Evolutionary conservation across 2,329 filamentous ascomycete genomes (phyloP).

Genomic region (Exophiala lecanii-corni): DNA sequence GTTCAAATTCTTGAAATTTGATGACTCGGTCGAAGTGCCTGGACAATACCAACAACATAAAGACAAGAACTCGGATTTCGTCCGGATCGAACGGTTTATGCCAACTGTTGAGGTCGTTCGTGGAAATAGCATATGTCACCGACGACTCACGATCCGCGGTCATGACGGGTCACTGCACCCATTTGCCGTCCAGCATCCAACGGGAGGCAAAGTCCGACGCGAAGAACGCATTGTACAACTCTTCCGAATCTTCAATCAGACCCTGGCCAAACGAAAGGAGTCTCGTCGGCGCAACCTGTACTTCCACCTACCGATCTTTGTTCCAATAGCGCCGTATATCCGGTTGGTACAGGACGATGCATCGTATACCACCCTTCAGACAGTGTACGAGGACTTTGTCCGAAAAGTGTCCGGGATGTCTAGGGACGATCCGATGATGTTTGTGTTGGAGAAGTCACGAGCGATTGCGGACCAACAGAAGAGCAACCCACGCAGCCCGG

Average conservation of each 20-base stretch:
- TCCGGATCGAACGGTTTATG: constrained; percentile 93
- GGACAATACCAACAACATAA: constrained; percentile 96
- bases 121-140: constrained; percentile 84
- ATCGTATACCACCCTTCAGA: constrained; percentile 90
- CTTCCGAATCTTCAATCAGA: constrained; percentile 95
- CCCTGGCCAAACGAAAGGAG: constrained; percentile 87
- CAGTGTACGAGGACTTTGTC: constrained; percentile 94
- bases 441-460: constrained; percentile 90
- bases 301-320: constrained; percentile 93
- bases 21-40: constrained; percentile 87
- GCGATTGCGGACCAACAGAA: constrained; percentile 65
- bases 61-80: constrained; percentile 98
- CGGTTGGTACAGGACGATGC: constrained; percentile 93
- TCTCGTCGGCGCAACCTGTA: constrained; percentile 87
- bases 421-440: constrained; percentile 93
- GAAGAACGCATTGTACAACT: constrained; percentile 94
- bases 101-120: constrained; percentile 91
- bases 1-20: constrained; percentile 95
- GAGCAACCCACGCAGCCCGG: constrained; percentile 46
- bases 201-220: constrained; percentile 82
- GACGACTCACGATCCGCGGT: constrained; percentile 89
- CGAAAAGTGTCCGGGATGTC: constrained; percentile 65
- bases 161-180: constrained; percentile 92
- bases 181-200: constrained; percentile 94
- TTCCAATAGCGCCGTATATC: constrained; percentile 90